phyloP scores from a whole-genome alignment of 441 rosid species.

The Gossypium aridum region DNA sequence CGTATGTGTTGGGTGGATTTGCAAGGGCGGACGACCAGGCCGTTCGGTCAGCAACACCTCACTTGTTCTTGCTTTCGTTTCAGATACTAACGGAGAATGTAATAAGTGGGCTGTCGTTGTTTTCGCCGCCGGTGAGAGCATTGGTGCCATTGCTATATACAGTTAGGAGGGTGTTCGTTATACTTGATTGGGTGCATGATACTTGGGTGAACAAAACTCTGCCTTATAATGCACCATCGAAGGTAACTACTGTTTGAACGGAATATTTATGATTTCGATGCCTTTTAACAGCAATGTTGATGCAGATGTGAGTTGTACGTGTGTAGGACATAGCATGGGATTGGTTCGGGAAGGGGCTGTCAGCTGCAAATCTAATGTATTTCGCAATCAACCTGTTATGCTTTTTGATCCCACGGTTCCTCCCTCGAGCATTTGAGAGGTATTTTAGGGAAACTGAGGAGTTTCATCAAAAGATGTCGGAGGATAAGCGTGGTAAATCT shows the following conservation, averaged over 20 bases:
- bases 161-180: conserved; percentile 62
- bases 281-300: not conserved
- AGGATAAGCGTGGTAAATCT: conserved; percentile 37
- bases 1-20: conserved; percentile 82
- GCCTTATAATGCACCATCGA: conserved; percentile 37
- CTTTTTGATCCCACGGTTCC: conserved; percentile 72
- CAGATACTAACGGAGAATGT: conserved; percentile 84
- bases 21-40: conserved; percentile 83
- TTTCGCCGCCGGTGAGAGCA: conserved; percentile 80
- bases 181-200: conserved; percentile 59
- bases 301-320: not conserved
- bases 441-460: conserved; percentile 58
- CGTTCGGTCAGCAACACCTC: conserved; percentile 74
- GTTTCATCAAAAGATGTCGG: conserved; percentile 38
- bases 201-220: conserved; percentile 69
- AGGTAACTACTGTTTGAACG: conserved; percentile 28
- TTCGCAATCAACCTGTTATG: conserved; percentile 60
- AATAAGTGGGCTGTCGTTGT: conserved; percentile 58
- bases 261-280: not conserved
- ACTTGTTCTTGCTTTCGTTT: conserved; percentile 70
- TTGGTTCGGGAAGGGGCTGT: conserved; percentile 74
- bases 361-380: conserved; percentile 49
- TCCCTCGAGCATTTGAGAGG: conserved; percentile 74
- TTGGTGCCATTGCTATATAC: conserved; percentile 76
- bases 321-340: conserved; percentile 57